A percentile compares a stretch with the other conserved stretches of the same genome.
Evolutionary conservation across 2,329 filamentous ascomycete genomes (phyloP).

Genomic region (Hypoxylon sp.): DNA sequence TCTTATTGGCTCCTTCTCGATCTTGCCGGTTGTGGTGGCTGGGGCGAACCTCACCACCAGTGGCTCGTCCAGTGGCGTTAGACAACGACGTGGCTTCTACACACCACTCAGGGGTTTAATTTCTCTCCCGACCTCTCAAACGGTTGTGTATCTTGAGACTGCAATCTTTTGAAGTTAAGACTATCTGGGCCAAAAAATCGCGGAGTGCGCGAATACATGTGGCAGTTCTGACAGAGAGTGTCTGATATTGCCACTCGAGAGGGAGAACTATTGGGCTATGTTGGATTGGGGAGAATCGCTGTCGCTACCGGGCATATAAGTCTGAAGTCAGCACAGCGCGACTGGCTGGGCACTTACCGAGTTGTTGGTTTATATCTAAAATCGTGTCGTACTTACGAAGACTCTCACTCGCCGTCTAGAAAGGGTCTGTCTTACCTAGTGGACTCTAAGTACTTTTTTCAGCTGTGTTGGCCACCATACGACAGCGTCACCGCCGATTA

Average conservation of each 20-base stretch:
- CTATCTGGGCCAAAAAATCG: not conserved
- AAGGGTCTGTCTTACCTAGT: not conserved
- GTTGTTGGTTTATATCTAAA: not conserved
- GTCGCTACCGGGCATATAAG: not conserved
- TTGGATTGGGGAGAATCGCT: not conserved
- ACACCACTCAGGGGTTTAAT: not conserved
- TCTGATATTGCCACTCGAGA: not conserved
- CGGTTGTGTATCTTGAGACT: not conserved
- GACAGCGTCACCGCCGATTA: not conserved
- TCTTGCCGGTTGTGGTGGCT: conserved; percentile 12
- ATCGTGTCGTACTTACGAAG: not conserved
- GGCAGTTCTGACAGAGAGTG: not conserved
- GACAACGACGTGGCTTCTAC: not conserved
- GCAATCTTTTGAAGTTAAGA: no score
- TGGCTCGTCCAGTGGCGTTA: conserved; percentile 5
- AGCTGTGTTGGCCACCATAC: not conserved
- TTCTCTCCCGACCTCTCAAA: not conserved
- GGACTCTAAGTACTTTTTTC: not conserved
- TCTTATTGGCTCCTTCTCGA: conserved; percentile 23
- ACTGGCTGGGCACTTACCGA: not conserved
- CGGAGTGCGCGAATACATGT: not conserved
- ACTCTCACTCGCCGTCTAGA: not conserved
- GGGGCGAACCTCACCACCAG: not conserved
- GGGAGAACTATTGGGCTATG: not conserved
- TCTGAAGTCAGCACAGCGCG: not conserved